Evolutionary conservation across 2,329 filamentous ascomycete genomes (phyloP).

Genomic region (Hymenoscyphus occultus): DNA sequence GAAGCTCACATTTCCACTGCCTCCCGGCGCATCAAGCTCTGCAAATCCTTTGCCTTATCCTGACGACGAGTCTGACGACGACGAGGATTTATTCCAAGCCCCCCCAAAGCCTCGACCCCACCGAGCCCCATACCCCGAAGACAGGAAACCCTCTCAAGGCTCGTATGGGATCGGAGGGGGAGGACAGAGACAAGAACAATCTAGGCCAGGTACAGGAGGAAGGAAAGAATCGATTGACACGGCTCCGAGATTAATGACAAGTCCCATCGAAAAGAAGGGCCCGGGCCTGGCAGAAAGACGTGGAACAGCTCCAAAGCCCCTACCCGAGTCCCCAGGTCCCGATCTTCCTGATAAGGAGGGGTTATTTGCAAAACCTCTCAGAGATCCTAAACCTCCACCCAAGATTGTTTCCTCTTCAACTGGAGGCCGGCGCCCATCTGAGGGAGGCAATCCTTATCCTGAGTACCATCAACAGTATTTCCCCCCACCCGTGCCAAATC

Average conservation of each 20-base stretch:
- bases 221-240: conserved; percentile 36
- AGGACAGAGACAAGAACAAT: conserved; percentile 22
- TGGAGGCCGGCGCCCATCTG: conserved; percentile 23
- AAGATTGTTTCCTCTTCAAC: conserved; percentile 10
- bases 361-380: conserved; percentile 63
- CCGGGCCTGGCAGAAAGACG: conserved; percentile 76
- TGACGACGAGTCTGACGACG: conserved; percentile 60
- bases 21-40: conserved; percentile 68
- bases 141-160: conserved; percentile 25
- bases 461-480: conserved; percentile 46
- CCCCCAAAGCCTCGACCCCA: conserved; percentile 37
- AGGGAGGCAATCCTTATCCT: conserved; percentile 27
- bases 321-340: conserved; percentile 78
- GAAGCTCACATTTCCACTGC: conserved; percentile 61
- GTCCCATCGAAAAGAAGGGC: conserved; percentile 53
- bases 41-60: conserved; percentile 69
- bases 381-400: conserved; percentile 36
- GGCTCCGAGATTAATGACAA: conserved; percentile 32
- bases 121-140: conserved; percentile 38
- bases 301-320: conserved; percentile 75
- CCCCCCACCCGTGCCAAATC: conserved; percentile 49
- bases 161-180: conserved; percentile 23
- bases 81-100: conserved; percentile 33
- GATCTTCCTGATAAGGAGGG: conserved; percentile 72
- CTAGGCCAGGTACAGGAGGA: conserved; percentile 20